phyloP scores from a whole-genome alignment of 371 early-diverging fungal species.

The Lichtheimia ornata region DNA sequence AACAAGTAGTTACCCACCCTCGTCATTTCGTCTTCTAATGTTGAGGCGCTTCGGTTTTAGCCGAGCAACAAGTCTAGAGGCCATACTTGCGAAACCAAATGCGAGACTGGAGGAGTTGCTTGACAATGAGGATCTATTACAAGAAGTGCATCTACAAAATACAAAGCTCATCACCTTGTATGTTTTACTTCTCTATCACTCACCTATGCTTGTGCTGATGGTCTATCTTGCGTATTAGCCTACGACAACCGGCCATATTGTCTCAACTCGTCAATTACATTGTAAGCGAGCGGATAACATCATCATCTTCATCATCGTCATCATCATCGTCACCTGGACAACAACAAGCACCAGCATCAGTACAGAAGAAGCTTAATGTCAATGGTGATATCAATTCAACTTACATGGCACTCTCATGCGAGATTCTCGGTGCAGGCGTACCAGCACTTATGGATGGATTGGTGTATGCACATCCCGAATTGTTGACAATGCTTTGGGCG shows the following conservation, averaged over 20 bases:
- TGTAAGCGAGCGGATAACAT: conserved; percentile 5
- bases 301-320: neutral
- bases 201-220: neutral
- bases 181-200: neutral
- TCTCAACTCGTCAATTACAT: conserved; percentile 24
- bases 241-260: conserved; percentile 21
- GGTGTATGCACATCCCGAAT: conserved; percentile 21
- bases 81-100: conserved; percentile 15
- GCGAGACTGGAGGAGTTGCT: conserved; percentile 19
- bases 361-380: neutral
- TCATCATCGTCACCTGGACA: neutral
- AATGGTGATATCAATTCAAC: neutral
- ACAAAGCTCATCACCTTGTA: conserved; percentile 24
- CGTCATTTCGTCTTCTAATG: conserved; percentile 10
- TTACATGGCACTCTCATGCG: conserved; percentile 14
- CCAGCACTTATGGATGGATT: conserved; percentile 27
- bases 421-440: conserved; percentile 22
- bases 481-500: conserved; percentile 24
- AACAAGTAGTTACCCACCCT: neutral
- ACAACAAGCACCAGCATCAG: neutral
- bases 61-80: conserved; percentile 12
- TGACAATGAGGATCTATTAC: conserved; percentile 19
- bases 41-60: conserved; percentile 23
- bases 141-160: conserved; percentile 26
- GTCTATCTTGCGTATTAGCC: neutral